Percentiles rank a stretch among this genome's conserved stretches.
These are phyloP conservation scores for Gracilaria domingensis DNA, from an alignment of 23 red algal species.

Conservation along the genomic window DNA sequence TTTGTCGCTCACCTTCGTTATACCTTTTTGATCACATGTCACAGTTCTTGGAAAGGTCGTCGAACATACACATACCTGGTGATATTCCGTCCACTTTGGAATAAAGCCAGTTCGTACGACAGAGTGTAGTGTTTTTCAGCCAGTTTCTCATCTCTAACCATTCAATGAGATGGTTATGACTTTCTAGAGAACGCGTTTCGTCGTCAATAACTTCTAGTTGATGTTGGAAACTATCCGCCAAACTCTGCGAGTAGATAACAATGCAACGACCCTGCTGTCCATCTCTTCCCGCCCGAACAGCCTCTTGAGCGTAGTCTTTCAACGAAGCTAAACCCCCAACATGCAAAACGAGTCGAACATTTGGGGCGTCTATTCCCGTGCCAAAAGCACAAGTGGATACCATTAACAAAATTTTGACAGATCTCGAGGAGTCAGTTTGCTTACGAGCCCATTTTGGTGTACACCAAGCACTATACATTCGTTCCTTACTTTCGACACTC, in stretches of 20 bases:
- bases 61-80: conserved; percentile 6
- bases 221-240: not conserved
- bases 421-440: not conserved
- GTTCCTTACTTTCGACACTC: not conserved
- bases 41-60: not conserved
- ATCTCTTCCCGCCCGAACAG: not conserved
- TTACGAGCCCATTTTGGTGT: not conserved
- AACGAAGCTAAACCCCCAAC: not conserved
- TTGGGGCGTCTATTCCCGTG: conserved; percentile 5
- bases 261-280: not conserved
- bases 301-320: conserved; percentile 16
- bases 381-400: conserved; percentile 30
- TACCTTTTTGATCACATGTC: not conserved
- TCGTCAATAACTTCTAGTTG: not conserved
- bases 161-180: not conserved
- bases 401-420: not conserved
- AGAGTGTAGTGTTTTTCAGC: not conserved
- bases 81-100: not conserved
- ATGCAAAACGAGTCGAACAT: conserved; percentile 16
- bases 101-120: conserved; percentile 15
- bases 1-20: no score
- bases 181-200: not conserved
- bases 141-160: conserved; percentile 12
- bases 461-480: not conserved
- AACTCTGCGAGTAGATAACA: not conserved